Evolutionary conservation across 345 rosid genomes (phyloP), one percentile per base, ranked within the genome.

Genomic region (Arabidopsis suecica): DNA sequence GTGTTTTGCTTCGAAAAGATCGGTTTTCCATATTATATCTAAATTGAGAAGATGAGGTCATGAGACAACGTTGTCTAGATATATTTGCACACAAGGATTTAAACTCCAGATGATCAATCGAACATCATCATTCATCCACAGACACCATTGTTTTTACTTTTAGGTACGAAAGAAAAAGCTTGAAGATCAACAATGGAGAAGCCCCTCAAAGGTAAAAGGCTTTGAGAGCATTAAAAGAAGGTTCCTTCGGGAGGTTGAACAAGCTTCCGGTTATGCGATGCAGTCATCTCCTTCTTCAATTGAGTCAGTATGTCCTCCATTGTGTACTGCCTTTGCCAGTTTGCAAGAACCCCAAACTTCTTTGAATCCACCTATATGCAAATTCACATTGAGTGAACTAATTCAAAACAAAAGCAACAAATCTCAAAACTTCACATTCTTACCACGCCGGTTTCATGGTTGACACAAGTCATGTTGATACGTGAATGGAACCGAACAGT

Each of bases 391-490:
- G 6, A 61, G 66, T 41, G 12, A 61, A 23, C 66, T 38, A 61
- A 12, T 23, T 61, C 33, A 61, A 12, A 23, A 61, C 33, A 61
- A 12, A 23, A 61, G 45, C 32, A 38, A 22, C 65, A 60, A 60
- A 60, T 10, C 28, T 10, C 32, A 6, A 20, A 4, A 40, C 3
- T 3, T 40, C 66, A 18, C 30, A 25, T 40, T 61, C 50, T 0
- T 90, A 93, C 98, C 97, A 86, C 90, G 78, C 98, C 97, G 13
- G 92, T 89, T 84, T 93, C 98, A 73, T 91, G 98, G 85, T 86
- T 89, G 71, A 93, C 97, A 71, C 97, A 90, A 55, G 91, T 86
- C 96, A 93, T 89, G 75, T 93, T 93, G 80, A 93, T 77, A 50
- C 97, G 91, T 41, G 98, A 91, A 80, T 93, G 97, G 79, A 91